phyloP scores from a whole-genome alignment of 495 filamentous ascomycete genomes.

The Xylaria longipes region DNA sequence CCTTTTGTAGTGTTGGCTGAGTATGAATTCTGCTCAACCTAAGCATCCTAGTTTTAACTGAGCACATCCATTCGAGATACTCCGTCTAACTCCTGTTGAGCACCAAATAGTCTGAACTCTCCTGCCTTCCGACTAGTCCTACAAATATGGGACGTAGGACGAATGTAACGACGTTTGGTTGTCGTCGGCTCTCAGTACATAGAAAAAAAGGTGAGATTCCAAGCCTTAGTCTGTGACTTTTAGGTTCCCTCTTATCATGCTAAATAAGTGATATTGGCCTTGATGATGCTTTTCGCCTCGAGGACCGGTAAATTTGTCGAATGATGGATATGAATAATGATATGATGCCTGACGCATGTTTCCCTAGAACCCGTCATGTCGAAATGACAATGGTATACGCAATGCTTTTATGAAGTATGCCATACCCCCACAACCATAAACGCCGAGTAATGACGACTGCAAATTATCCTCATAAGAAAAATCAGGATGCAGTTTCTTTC shows the following conservation, averaged over 20 bases:
- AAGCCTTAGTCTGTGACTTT: not conserved
- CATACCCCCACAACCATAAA: conserved; percentile 20
- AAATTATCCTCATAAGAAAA: not conserved
- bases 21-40: not conserved
- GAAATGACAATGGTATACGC: conserved; percentile 27
- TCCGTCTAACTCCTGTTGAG: not conserved
- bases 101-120: not conserved
- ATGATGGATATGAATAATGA: conserved; percentile 19
- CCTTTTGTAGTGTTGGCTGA: not conserved
- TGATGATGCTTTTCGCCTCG: not conserved
- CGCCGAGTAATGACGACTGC: conserved; percentile 20
- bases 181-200: conserved; percentile 11
- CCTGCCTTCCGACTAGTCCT: conserved; percentile 5
- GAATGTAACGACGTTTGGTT: not conserved
- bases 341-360: conserved; percentile 4
- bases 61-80: not conserved
- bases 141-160: not conserved
- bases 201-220: conserved; percentile 1
- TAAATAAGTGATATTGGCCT: conserved; percentile 15
- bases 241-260: conserved; percentile 10
- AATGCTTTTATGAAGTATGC: conserved; percentile 22
- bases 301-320: conserved; percentile 19
- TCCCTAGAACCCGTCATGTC: conserved; percentile 16
- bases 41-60: not conserved
- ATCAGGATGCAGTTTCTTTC: conserved; percentile 25